These are phyloP conservation scores for Fusarium neocosmosporiellum DNA, from an alignment of 2,329 filamentous ascomycete species.

Conservation along the genomic window DNA sequence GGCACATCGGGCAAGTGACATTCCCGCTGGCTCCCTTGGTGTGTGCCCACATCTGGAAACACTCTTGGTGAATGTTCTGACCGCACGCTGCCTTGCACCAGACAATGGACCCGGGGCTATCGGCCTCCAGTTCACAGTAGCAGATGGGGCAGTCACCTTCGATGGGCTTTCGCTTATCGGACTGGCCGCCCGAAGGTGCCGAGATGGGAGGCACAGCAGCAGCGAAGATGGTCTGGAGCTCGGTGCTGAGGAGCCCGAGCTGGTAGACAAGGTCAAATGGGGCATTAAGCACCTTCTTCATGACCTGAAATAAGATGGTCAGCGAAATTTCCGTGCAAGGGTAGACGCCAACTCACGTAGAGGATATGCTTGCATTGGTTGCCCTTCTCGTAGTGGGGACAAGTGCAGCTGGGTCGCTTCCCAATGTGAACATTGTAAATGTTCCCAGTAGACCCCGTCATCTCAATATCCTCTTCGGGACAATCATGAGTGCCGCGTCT, in stretches of 20 bases:
- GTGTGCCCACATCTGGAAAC: constrained; percentile 65
- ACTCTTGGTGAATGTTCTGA: constrained; percentile 65
- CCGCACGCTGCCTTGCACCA: constrained; percentile 65
- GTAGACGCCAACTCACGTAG: constrained; percentile 56
- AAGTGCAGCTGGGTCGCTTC: constrained; percentile 64
- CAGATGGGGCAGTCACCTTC: constrained; percentile 70
- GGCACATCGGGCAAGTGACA: constrained; percentile 71
- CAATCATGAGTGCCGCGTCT: constrained; percentile 49
- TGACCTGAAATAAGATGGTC: constrained; percentile 53
- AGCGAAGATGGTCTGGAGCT: constrained; percentile 69
- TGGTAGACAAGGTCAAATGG: constrained; percentile 69
- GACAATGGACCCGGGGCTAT: constrained; percentile 53
- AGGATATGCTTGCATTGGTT: constrained; percentile 75
- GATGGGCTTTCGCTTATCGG: constrained; percentile 58
- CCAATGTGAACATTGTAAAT: constrained; percentile 69
- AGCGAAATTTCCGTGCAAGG: not conserved
- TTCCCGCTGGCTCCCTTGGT: constrained; percentile 52
- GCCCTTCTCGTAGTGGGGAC: constrained; percentile 63
- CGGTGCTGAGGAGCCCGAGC: constrained; percentile 67
- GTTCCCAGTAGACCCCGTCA: constrained; percentile 74
- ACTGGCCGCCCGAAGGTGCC: constrained; percentile 41
- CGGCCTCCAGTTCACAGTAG: constrained; percentile 58
- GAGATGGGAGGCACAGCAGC: constrained; percentile 66
- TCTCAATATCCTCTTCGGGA: constrained; percentile 64
- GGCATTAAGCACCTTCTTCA: constrained; percentile 69